phyloP scores from a whole-genome alignment of 805 yeast species.

The Barnettozyma pratensis region DNA sequence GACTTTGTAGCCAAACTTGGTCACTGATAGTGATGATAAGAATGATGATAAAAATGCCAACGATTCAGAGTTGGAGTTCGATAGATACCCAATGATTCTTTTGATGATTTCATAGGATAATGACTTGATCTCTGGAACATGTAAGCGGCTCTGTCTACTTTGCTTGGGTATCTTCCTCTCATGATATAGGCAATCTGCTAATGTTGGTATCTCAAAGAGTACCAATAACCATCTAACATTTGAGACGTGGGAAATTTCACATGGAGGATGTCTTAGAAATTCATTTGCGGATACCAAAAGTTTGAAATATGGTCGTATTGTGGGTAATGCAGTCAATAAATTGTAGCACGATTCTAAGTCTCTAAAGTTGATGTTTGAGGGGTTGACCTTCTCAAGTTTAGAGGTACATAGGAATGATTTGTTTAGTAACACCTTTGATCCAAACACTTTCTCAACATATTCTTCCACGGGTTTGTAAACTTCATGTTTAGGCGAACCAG shows the following conservation, averaged over 20 bases:
- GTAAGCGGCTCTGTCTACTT: conserved; percentile 13
- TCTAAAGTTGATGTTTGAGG: conserved; percentile 43
- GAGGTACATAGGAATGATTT: conserved; percentile 41
- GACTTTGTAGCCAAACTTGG: conserved; percentile 46
- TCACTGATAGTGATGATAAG: conserved; percentile 42
- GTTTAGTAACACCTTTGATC: conserved; percentile 43
- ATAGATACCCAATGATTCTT: conserved; percentile 61
- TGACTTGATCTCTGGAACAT: conserved; percentile 47
- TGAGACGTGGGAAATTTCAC: conserved; percentile 31
- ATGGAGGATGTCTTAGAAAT: conserved; percentile 47
- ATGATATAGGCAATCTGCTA: conserved; percentile 41
- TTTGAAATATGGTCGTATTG: conserved; percentile 53
- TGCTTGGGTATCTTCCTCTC: conserved; percentile 9
- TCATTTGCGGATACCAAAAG: conserved; percentile 48
- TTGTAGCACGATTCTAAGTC: conserved; percentile 44
- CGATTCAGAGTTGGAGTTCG: conserved; percentile 39
- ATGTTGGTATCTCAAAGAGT: conserved; percentile 62
- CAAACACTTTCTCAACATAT: conserved; percentile 42
- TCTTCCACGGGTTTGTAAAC: conserved; percentile 47
- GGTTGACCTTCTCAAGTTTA: neutral
- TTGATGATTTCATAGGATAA: conserved; percentile 67
- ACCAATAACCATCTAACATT: conserved; percentile 58
- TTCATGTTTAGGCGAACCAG: conserved; percentile 15
- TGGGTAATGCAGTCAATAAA: conserved; percentile 45
- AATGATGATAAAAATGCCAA: conserved; percentile 47